Evolutionary conservation across 2,329 filamentous ascomycete genomes (phyloP).

Genomic region (Aspergillus pseudoviridinutans): DNA sequence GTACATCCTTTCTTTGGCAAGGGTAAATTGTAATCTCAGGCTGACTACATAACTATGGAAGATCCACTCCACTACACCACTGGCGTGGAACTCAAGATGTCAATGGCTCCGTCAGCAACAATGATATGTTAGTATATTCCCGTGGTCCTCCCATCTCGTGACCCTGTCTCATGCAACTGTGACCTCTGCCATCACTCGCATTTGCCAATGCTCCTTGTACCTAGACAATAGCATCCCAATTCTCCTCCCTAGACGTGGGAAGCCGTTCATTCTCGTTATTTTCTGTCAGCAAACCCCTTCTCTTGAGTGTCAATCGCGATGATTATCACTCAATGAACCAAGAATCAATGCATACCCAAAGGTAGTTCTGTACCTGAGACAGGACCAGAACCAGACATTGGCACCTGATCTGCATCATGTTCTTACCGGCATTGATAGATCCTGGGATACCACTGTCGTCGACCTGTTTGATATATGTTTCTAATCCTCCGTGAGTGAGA

Average conservation of each 20-base stretch:
- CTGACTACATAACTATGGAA: background rate
- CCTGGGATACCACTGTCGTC: background rate
- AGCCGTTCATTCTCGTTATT: background rate
- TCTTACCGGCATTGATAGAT: background rate
- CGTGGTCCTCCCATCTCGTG: background rate
- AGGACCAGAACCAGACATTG: no score
- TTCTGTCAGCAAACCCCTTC: background rate
- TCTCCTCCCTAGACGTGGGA: background rate
- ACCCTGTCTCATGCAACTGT: background rate
- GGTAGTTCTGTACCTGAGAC: no score
- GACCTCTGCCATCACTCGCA: background rate
- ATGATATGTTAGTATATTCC: background rate
- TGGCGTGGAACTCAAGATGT: background rate
- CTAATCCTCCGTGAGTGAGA: background rate
- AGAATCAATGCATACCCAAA: no score
- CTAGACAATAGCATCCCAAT: no score
- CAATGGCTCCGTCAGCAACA: background rate
- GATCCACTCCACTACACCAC: background rate
- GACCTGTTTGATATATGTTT: background rate
- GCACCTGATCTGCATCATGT: background rate
- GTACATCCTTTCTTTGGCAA: no score
- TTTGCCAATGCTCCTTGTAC: background rate
- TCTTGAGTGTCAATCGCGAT: background rate
- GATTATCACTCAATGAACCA: background rate
- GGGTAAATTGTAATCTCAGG: background rate